These are phyloP conservation scores for Lodderomyces beijingensis DNA, from an alignment of 1,139 yeast species.

Conservation along the genomic window DNA sequence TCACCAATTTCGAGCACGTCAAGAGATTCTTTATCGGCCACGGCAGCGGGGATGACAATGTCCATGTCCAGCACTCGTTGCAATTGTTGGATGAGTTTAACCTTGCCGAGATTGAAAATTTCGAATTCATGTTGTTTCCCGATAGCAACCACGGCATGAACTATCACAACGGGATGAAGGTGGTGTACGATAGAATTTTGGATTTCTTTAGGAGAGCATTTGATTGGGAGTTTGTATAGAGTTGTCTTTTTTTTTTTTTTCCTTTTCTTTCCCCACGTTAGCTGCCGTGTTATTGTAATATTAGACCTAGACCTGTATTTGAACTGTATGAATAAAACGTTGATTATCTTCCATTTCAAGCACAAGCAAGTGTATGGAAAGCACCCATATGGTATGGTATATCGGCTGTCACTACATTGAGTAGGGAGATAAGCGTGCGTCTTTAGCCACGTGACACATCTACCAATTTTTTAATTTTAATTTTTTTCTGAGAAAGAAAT, in stretches of 20 bases:
- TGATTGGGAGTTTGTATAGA: conserved; percentile 12
- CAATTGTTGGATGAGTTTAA: conserved; percentile 61
- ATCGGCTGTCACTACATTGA: no score
- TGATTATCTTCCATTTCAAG: no score
- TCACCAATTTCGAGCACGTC: conserved; percentile 44
- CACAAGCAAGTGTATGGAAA: no score
- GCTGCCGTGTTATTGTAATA: background rate
- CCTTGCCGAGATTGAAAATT: conserved; percentile 57
- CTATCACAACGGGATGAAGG: conserved; percentile 64
- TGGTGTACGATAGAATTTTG: conserved; percentile 62
- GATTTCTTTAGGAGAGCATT: conserved; percentile 14
- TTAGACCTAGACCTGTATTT: no score
- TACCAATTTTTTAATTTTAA: background rate
- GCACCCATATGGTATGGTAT: no score
- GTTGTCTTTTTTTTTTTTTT: no score
- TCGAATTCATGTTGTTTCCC: conserved; percentile 71
- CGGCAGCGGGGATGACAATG: conserved; percentile 82
- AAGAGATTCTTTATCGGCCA: conserved; percentile 66
- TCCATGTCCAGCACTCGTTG: conserved; percentile 69
- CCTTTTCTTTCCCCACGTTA: background rate
- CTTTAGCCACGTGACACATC: background rate
- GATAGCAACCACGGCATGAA: conserved; percentile 72
- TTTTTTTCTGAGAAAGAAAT: background rate
- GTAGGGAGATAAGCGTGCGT: no score
- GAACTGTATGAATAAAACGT: no score